These are phyloP conservation scores for Citrus australasica DNA, from an alignment of 345 rosid genomes.

Conservation along the genomic window DNA sequence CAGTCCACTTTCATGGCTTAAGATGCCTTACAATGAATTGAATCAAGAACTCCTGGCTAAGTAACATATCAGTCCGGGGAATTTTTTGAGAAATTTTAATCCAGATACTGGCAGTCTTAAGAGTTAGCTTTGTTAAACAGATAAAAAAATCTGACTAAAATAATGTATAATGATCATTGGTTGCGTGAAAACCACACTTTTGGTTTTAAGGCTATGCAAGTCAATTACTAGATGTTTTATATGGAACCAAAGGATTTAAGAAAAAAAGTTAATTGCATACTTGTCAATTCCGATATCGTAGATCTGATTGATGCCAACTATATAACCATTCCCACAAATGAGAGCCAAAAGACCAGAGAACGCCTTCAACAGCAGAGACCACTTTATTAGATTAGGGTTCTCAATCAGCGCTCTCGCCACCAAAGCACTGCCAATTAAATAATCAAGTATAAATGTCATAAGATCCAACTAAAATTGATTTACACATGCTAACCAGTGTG, in stretches of 20 bases:
- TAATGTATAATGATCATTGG: too few species aligned
- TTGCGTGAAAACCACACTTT: neutral
- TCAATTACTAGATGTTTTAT: neutral
- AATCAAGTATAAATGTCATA: neutral
- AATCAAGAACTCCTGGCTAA: neutral
- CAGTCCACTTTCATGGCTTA: neutral
- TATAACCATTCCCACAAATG: slow-evolving; percentile 91
- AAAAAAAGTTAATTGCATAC: slow-evolving; percentile 39
- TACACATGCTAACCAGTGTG: neutral
- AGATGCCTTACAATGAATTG: neutral
- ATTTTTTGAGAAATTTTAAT: neutral
- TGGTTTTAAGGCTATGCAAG: neutral
- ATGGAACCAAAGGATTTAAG: neutral
- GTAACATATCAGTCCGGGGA: neutral
- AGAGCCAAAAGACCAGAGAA: slow-evolving; percentile 85
- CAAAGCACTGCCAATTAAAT: slow-evolving; percentile 63
- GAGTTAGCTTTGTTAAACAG: neutral
- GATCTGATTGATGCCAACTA: slow-evolving; percentile 98
- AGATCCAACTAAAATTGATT: slow-evolving; percentile 2
- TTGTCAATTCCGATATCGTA: slow-evolving; percentile 94
- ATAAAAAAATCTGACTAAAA: neutral
- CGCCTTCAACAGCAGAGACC: slow-evolving; percentile 83
- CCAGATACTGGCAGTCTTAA: neutral
- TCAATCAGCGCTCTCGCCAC: slow-evolving; percentile 85
- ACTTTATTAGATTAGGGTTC: slow-evolving; percentile 73